Evolutionary conservation across 2,329 filamentous ascomycete genomes (phyloP).

Genomic region (Diaporthe nobilis): DNA sequence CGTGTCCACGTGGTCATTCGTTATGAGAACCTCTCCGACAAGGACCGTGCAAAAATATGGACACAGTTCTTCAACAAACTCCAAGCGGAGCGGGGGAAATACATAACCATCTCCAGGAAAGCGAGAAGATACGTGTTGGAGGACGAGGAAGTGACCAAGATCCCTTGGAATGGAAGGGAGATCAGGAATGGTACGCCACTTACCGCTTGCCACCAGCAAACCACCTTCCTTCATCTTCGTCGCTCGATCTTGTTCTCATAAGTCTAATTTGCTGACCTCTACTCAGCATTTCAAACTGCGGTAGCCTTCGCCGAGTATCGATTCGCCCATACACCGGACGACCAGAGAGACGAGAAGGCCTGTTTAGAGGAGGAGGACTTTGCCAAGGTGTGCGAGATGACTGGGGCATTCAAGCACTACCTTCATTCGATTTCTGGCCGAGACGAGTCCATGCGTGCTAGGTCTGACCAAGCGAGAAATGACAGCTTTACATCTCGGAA

Average conservation of each 20-base stretch:
- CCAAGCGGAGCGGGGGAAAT: background rate
- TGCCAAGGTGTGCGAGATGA: constrained; percentile 6
- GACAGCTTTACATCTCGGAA: background rate
- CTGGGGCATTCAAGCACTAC: background rate
- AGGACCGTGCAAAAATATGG: background rate
- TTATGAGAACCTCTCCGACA: constrained; percentile 45
- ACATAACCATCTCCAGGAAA: background rate
- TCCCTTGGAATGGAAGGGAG: constrained; percentile 22
- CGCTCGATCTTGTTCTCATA: too few relatives aligned
- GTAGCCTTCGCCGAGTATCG: constrained; percentile 23
- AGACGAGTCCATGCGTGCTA: background rate
- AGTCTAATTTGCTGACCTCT: too few relatives aligned
- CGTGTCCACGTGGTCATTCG: constrained; percentile 51
- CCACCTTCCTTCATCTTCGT: too few relatives aligned
- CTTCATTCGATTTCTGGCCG: background rate
- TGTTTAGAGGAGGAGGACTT: background rate
- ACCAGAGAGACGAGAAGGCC: background rate
- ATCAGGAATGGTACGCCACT: constrained; percentile 8
- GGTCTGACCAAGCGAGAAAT: background rate
- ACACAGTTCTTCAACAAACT: constrained; percentile 22
- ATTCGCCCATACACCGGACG: background rate
- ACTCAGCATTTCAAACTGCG: constrained; percentile 14
- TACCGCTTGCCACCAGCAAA: too few relatives aligned
- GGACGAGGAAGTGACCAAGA: background rate
- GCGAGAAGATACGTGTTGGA: constrained; percentile 20